Conservation (phyloP, 192 early-diverging fungal species). For the Funneliformis mosseae region DNA sequence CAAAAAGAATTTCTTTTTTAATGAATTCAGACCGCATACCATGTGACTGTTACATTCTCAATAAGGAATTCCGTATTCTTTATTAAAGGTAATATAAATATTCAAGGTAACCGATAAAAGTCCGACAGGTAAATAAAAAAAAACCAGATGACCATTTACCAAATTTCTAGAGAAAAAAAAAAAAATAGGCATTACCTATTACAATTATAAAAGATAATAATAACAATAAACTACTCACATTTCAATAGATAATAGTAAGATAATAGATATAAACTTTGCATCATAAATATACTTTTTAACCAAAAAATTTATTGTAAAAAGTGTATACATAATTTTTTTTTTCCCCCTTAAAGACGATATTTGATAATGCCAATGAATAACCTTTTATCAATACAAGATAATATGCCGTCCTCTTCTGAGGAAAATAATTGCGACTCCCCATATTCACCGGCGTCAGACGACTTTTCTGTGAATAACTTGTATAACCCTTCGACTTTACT, state of each 20-base stretch:
- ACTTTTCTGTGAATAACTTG: conserved; percentile 5
- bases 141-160: background rate
- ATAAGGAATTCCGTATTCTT: background rate
- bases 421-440: conserved; percentile 10
- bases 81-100: background rate
- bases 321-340: background rate
- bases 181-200: background rate
- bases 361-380: background rate
- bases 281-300: background rate
- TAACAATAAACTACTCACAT: background rate
- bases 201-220: background rate
- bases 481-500: conserved; percentile 18
- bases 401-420: conserved; percentile 12
- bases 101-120: background rate
- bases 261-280: background rate
- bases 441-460: conserved; percentile 15
- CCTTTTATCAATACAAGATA: background rate
- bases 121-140: background rate
- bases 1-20: background rate
- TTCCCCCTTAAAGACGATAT: background rate
- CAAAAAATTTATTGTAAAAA: background rate
- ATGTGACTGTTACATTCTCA: background rate
- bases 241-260: background rate
- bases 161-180: background rate
- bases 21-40: background rate